These are phyloP conservation scores for Stylonectria norvegica DNA, from an alignment of 2,329 filamentous ascomycete species.

Conservation along the genomic window DNA sequence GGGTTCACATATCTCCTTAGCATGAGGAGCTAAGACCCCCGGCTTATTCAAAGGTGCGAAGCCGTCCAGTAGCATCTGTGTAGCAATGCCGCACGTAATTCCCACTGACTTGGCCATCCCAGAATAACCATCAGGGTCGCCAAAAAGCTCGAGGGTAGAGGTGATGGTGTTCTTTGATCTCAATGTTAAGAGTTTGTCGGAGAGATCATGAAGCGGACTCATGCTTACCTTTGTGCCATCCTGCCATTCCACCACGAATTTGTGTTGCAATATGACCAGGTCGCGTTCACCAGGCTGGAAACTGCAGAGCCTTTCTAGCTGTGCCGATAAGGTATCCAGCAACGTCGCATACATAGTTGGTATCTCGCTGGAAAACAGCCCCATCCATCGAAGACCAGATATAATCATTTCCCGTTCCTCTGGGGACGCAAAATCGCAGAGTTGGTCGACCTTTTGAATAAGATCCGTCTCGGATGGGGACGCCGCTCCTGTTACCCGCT, in stretches of 20 bases:
- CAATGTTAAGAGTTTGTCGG: no score
- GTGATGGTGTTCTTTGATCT: conserved; percentile 54
- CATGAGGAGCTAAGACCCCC: conserved; percentile 17
- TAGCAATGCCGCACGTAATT: conserved; percentile 64
- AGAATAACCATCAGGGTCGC: conserved; percentile 62
- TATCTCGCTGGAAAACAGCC: no score
- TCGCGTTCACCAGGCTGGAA: conserved; percentile 3
- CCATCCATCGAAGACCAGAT: no score
- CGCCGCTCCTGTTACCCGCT: conserved; percentile 9
- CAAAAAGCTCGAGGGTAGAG: conserved; percentile 62
- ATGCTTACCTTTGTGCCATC: conserved; percentile 47
- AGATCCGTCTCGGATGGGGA: conserved; percentile 43
- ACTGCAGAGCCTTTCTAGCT: conserved; percentile 1
- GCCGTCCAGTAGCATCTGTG: conserved; percentile 58
- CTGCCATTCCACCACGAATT: conserved; percentile 53
- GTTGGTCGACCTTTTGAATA: conserved; percentile 56
- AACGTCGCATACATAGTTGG: no score
- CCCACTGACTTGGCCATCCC: conserved; percentile 68
- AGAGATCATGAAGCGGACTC: background rate
- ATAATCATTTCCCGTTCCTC: no score
- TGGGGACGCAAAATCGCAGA: conserved; percentile 56
- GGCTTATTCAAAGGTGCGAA: conserved; percentile 12
- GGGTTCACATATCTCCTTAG: conserved; percentile 12
- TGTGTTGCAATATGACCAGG: conserved; percentile 8
- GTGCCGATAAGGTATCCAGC: conserved; percentile 1